Base-by-base conservation (phyloP, 495 filamentous ascomycete genomes). In the Lepidopterella palustris region DNA sequence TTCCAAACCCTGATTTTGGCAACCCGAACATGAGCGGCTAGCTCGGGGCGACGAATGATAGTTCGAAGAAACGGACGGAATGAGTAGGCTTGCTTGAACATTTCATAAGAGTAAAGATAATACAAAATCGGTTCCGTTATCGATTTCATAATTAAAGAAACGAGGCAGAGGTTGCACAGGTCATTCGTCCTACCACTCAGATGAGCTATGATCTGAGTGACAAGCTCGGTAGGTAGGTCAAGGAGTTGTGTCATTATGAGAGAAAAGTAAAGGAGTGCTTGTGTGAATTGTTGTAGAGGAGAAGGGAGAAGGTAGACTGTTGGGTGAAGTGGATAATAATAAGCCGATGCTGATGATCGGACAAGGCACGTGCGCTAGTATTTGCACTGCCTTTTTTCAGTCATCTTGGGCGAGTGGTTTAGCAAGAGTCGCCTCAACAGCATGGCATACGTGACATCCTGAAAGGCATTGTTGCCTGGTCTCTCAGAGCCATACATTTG, bases 161-260 rank as follows among this genome's bases (percentile, higher is more conserved):
- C 45, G 45, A 49, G 15, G 15, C 15, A 49, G 1, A 49, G 21
- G 23, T 10, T 49, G 45, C 45, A 49, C 10, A 49, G 10, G 45
- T 49, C 45, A 20, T 18, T 49, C 21, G n/a, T 24, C n/a, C 23
- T 18, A 10, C 45, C 45, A 21, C 45, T 49, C 21, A 49, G 45
- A 21, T 49, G n/a, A 21, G 45, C n/a, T 23, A 49, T 23, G n/a
- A 49, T 24, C 45, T 49, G 45, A 21, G 10, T 24, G 21, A 49
- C 21, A 49, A 49, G 45, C 45, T 49, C 45, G 45, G n/a, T 49
- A 24, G 45, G 45, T 21, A 49, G 45, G 23, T 49, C 45, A 20
- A 49, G 21, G 45, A 49, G 45, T 24, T 20, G 1, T 24, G 45
- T 10, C 45, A 49, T 49, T 3, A 11, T 35, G 31, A 35, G 31